A percentile compares a stretch with the other conserved stretches of the same genome.
These are phyloP conservation scores for Metschnikowia chrysomelidarum DNA, from an alignment of 805 yeast species.

Conservation along the genomic window DNA sequence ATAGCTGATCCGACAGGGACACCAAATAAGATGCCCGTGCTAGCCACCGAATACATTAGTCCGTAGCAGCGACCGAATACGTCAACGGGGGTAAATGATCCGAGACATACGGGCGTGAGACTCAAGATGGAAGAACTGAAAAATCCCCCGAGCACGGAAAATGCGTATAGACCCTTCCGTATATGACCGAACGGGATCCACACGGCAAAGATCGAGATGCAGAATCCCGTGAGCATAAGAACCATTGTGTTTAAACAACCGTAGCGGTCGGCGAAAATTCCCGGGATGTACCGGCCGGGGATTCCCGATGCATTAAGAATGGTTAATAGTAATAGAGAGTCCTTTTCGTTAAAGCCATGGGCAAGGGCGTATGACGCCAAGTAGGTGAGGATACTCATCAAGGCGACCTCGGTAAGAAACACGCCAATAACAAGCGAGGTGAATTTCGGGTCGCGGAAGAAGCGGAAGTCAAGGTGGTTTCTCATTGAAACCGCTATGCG, in stretches of 20 bases:
- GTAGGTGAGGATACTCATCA: conserved; percentile 52
- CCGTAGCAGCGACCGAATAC: conserved; percentile 72
- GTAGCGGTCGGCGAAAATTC: conserved; percentile 48
- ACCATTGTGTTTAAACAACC: conserved; percentile 61
- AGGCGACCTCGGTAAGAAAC: conserved; percentile 49
- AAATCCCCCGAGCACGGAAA: conserved; percentile 56
- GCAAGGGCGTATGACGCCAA: conserved; percentile 55
- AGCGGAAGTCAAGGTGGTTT: conserved; percentile 35
- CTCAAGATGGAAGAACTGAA: conserved; percentile 61
- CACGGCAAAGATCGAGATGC: conserved; percentile 48
- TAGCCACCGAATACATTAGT: conserved; percentile 58
- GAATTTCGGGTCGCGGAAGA: conserved; percentile 39
- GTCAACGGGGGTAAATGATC: conserved; percentile 58
- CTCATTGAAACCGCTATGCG: conserved; percentile 1
- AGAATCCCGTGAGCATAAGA: conserved; percentile 44
- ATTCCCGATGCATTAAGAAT: conserved; percentile 47
- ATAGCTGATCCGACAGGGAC: conserved; percentile 37
- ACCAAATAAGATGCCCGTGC: conserved; percentile 40
- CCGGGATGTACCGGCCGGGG: conserved; percentile 55
- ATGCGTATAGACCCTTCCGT: conserved; percentile 45
- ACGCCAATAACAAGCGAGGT: conserved; percentile 38
- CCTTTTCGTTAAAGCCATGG: conserved; percentile 45
- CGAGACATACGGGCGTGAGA: conserved; percentile 67
- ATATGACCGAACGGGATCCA: conserved; percentile 66
- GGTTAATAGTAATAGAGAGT: conserved; percentile 45